Conservation (phyloP, 495 filamentous ascomycete species). For the Aspergillus haitiensis region DNA sequence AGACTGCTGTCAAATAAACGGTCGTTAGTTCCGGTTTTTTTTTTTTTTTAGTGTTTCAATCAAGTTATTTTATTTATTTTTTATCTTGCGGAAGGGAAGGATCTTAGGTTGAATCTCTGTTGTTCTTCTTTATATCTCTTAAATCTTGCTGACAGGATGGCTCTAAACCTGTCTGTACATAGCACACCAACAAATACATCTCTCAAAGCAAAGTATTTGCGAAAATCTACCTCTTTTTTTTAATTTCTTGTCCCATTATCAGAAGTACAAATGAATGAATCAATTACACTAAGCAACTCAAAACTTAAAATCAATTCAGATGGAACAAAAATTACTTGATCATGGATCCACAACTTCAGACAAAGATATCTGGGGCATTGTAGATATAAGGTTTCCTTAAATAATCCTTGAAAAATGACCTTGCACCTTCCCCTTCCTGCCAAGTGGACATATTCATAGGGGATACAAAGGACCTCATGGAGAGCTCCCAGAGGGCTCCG, state of each 20-base stretch:
- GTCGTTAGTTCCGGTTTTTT: no score
- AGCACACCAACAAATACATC: neutral
- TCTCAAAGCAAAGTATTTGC: no score
- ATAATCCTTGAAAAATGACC: constrained; percentile 17
- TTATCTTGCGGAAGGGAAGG: no score
- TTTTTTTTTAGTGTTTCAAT: no score
- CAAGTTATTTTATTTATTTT: no score
- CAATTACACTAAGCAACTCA: no score
- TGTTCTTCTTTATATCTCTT: no score
- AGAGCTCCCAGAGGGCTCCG: constrained; percentile 20
- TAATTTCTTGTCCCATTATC: no score
- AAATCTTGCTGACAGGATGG: neutral
- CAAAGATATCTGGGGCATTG: constrained; percentile 7
- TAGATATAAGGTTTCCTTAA: constrained; percentile 7
- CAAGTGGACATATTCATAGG: constrained; percentile 14
- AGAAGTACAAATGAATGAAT: no score
- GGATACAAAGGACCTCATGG: constrained; percentile 1
- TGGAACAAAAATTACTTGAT: neutral
- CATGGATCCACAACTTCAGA: neutral
- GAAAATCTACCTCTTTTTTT: no score
- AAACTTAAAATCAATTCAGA: no score
- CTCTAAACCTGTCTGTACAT: neutral
- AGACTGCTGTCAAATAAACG: constrained; percentile 38
- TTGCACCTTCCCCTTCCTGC: constrained; percentile 13
- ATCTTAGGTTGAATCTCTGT: constrained; percentile 5